Base-by-base conservation (phyloP, 2,329 filamentous ascomycete genomes). In the Coniella lustricola region DNA sequence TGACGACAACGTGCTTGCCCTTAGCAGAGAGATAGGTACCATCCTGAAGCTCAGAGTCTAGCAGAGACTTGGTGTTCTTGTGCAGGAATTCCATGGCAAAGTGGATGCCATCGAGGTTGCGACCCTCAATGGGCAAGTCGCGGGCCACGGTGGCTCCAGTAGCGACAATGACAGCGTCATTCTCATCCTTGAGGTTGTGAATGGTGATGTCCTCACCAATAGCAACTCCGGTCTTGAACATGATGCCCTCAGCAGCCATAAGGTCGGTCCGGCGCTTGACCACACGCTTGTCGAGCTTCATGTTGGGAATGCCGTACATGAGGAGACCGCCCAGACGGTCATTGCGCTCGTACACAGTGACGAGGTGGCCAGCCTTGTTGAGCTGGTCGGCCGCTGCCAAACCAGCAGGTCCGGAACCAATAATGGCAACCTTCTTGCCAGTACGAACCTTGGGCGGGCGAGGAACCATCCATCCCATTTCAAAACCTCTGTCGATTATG, bases 281-380 rank as follows among this genome's bases (percentile, higher is more conserved):
- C 55, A 96, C 84, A 64, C 89, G 89, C 79, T 97, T 97, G 74
- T 97, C 91, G 36, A 97, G 85, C 76, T 97, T 97, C 91, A 97
- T 97, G 76, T 97, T 97, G 57, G 91, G 91, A 58, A 97, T 97
- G 58, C 91, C 91, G 64, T 97, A 96, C 91, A 96, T 96, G 61
- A 97, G 80, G 48, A 97, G 76, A 67, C 91, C 91, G 70, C 91
- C 91, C 50, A 85, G 74, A 56, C 91, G 88, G 64, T 97, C 91
- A 52, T 90, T 82, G 56, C 91, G 88, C 76, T 97, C 91, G 62
- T 93, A 96, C 16, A 97, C 81, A 12, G 89, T 95, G 47, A 96
- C 89, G 4, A 65, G 72, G 71, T 97, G 91, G 22, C 91, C 91
- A 59, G 87, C 88, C 60, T 85, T 86, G 79, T 97, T 97, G 57